Evolutionary conservation across 1,284 basidiomycete species (phyloP).

Genomic region (Peniophora sp.): DNA sequence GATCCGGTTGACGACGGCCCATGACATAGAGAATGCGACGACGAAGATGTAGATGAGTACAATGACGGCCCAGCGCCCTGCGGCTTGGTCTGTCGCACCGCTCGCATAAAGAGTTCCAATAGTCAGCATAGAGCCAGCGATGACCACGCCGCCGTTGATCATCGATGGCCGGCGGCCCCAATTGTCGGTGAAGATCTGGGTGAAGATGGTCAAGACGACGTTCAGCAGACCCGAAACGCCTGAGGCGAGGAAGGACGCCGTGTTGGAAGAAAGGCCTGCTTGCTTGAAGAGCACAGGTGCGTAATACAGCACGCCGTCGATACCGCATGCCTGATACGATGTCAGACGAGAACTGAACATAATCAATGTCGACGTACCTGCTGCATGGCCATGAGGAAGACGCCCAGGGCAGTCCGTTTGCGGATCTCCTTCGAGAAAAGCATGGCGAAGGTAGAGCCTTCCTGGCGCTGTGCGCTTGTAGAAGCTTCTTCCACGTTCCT

Average conservation of each 20-base stretch:
- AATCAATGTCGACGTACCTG: conserved; percentile 19
- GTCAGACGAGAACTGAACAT: background rate
- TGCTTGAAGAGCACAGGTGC: background rate
- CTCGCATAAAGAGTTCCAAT: conserved; percentile 37
- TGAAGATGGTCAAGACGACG: background rate
- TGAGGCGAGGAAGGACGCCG: background rate
- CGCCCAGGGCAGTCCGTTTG: conserved; percentile 32
- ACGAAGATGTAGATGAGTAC: conserved; percentile 39
- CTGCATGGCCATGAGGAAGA: conserved; percentile 39
- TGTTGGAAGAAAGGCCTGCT: background rate
- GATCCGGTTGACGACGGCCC: conserved; percentile 27
- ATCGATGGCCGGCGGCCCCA: conserved; percentile 33
- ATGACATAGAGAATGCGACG: conserved; percentile 30
- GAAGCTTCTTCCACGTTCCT: conserved; percentile 6
- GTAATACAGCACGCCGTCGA: conserved; percentile 28
- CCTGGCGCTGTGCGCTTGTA: conserved; percentile 1
- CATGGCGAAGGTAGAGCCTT: conserved; percentile 12
- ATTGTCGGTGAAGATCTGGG: conserved; percentile 1
- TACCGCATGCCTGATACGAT: conserved; percentile 19
- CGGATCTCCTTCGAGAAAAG: conserved; percentile 24
- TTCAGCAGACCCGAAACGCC: background rate
- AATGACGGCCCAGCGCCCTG: conserved; percentile 35
- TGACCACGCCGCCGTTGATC: conserved; percentile 35
- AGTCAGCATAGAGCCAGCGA: conserved; percentile 28
- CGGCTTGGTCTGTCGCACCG: conserved; percentile 20